Base-by-base conservation (phyloP, 805 yeast species). In the Wickerhamomyces rabaulensis region DNA sequence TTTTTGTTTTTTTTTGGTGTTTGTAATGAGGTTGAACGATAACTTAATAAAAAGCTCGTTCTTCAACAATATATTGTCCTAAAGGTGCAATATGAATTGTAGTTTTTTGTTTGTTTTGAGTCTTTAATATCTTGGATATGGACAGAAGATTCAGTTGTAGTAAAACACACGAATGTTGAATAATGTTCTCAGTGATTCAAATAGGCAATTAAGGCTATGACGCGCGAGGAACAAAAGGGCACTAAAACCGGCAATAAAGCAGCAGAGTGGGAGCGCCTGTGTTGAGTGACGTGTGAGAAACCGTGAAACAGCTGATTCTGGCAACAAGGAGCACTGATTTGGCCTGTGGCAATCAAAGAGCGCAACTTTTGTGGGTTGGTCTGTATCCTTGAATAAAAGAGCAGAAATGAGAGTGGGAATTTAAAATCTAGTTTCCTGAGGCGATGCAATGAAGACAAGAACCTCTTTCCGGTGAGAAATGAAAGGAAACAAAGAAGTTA, bases 31-130 rank as follows among this genome's bases (percentile, higher is more conserved):
- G 16, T 39, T 36, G 53, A 61, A 57, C 72, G 74, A 69, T 62
- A 52, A 66, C 74, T 69, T 69, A 69, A 58, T 57, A 57, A 69
- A 69, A 69, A 69, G 74, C 66, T 69, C 74, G 71, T 39, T 51
- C 48, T 26, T n/a, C 40, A 20, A 20, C 23, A n/a, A 12, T 36
- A 29, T 23, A 31, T 35, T 19, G 22, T 17, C n/a, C 10, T 35
- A 6, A 7, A 8, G 13, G 27, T 25, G 4, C 27, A 25, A 25
- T 25, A 25, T 25, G 10, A 25, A 25, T n/a, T 31, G 19, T 39
- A 31, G 33, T 31, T 17, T 40, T 36, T 19, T 27, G 27, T 25
- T 25, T 29, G 35, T 29, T 29, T 15, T n/a, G 35, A n/a, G 35
- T 29, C 17, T 29, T 15, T 29, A 10, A 29, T 29, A 29, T 29